These are phyloP conservation scores for Ustilago shanxiensis DNA, from an alignment of 1,284 basidiomycete species.

Conservation along the genomic window DNA sequence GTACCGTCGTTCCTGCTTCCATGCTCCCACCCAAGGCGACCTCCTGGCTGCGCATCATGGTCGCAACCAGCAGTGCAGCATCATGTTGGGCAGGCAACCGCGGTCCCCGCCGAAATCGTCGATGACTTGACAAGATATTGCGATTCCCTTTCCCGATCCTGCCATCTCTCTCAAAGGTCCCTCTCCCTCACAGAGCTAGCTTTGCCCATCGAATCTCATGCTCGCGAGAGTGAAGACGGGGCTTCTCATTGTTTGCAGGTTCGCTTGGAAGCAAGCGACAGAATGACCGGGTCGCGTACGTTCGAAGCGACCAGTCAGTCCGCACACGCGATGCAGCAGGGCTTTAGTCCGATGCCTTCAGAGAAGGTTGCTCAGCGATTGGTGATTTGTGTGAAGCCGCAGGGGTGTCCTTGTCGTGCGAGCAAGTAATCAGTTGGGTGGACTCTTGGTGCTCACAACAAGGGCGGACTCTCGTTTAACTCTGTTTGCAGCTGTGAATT, in stretches of 20 bases:
- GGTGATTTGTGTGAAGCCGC: neutral
- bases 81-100: neutral
- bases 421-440: neutral
- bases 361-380: neutral
- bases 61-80: neutral
- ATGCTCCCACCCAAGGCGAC: conserved; percentile 10
- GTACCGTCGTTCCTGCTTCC: conserved; percentile 15
- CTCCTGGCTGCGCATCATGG: conserved; percentile 11
- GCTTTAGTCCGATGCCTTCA: no score
- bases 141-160: neutral
- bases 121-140: neutral
- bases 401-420: neutral
- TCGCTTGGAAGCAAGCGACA: conserved; percentile 7
- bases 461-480: conserved; percentile 8
- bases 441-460: neutral
- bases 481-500: conserved; percentile 4
- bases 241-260: neutral
- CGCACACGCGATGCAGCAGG: neutral
- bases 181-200: neutral
- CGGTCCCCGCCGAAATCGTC: conserved; percentile 3
- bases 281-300: neutral
- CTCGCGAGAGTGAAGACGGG: neutral
- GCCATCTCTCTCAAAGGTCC: neutral
- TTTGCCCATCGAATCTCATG: neutral
- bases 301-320: neutral